Base-by-base conservation (phyloP, 139 green algal species). In the Picochlorum sp. region DNA sequence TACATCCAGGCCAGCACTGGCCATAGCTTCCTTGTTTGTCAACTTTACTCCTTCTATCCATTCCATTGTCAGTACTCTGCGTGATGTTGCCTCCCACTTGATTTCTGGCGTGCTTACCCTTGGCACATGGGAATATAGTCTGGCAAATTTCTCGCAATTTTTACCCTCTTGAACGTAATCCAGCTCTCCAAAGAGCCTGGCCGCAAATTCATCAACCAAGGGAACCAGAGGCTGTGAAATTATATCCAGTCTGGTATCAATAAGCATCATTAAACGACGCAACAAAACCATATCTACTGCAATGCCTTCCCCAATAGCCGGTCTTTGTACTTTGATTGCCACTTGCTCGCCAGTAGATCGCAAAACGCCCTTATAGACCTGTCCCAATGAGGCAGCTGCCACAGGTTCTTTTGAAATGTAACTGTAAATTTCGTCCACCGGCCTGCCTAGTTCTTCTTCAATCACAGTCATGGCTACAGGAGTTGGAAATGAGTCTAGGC, bases 21-120 rank as follows among this genome's bases (percentile, higher is more conserved):
- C 55, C 75, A 94, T 87, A 26, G 55, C 69, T 45, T 62, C 63
- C 35, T 74, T 55, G 59, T 96, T 81, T 20, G 83, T 96, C 7
- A 96, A 77, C 74, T 97, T 97, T 16, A 94, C 76, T 7, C 92
- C 91, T 7, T 98, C 87, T 24, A 97, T 92, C 89, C 90, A 98
- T 67, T 96, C 87, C 88, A 96, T 97, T n/a, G 76, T 88, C 39
- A 98, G 68, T 37, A 97, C 89, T 0, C 82, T 66, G 9, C 62
- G 43, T 39, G 57, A 60, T 33, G 78, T 84, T 55, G 59, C 57
- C 41, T 80, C 63, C 80, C 83, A 89, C 36, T 87, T 78, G 55
- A 96, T 91, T 16, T 24, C 45, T 6, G 88, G 88, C 14, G 78
- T 82, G 4, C 81, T 66, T 25, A 96, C 79, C 3, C 80, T 74